Base-by-base conservation (phyloP, 768 basidiomycete genomes). In the Rhodotorula sphaerocarpa region DNA sequence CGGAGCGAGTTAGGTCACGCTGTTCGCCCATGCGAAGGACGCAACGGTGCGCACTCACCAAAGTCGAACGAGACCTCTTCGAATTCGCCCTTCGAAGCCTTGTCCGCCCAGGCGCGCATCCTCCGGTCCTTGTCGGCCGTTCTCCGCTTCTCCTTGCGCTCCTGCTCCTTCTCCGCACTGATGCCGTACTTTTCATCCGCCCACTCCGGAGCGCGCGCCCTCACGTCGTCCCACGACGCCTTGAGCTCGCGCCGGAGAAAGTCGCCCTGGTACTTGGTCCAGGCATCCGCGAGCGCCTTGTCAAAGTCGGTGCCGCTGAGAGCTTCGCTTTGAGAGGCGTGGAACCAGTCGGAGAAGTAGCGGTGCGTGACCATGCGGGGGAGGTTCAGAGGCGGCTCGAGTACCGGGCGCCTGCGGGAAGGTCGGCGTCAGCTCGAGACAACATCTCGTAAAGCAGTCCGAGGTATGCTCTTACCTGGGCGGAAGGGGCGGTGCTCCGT, bases 311-410 rank as follows among this genome's bases (percentile, higher is more conserved):
- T 20, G 9, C 36, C n/a, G 48, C 50, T 18, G 59, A 44, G n/a
- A 25, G 57, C n/a, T 51, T 59, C 30, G 28, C 34, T 36, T 56
- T 51, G 33, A 3, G 50, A 46, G 25, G 7, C 3, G 9, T 28
- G 25, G 60, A 69, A 64, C 61, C 59, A 71, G 48, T 70, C 70
- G 28, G 55, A 4, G 46, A 71, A 73, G 65, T 71, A 67, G 33
- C 57, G 48, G 46, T 58, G 48, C 6, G 59, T 39, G 16, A 70
- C 69, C 30, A 39, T 53, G 55, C 65, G 68, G 9, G 63, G 55
- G 14, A 70, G 55, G 11, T 56, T 44, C 27, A 65, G 30, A 0
- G 71, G 71, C 16, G 65, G 55, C 50, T 66, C 57, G n/a, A 62
- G 41, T 0, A 21, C n/a, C 10, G 36, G 28, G 10, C 60, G 43